Evolutionary conservation across 75 land plant species (phyloP), one percentile per base, ranked within the genome.

Genomic region (Adiantum capillusveneris): DNA sequence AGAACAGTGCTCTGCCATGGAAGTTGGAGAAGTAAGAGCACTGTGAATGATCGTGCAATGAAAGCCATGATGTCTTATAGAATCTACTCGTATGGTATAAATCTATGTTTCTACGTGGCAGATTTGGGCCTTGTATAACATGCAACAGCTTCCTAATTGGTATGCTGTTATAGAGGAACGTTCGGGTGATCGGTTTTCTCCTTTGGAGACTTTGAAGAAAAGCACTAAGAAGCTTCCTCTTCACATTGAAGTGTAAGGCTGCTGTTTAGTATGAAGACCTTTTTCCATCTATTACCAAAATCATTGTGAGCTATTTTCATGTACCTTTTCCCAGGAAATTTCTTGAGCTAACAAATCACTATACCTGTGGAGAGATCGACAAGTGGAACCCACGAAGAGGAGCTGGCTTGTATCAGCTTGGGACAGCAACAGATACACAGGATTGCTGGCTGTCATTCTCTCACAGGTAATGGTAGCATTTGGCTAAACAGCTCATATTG

Each of bases 71-170:
- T n/a, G n/a, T n/a, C n/a, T n/a, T n/a, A n/a, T n/a, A n/a, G n/a
- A n/a, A n/a, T n/a, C n/a, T n/a, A n/a, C n/a, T n/a, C n/a, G n/a
- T n/a, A n/a, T n/a, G n/a, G n/a, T n/a, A n/a, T n/a, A n/a, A n/a
- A 56, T 27, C 16, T 27, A 6, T 25, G 22, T 6, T 13, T 25
- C 16, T 11, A 24, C 24, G 1, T 17, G 49, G 45, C 29, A 70
- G 74, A 44, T 71, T 12, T 71, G 74, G 74, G 67, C 74, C 28
- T 22, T 71, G 44, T 71, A 71, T 34, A 71, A 71, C 39, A 30
- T 37, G 27, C 60, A 57, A 3, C 43, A 51, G 28, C 67, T 50
- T 34, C 74, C 74, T 12, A 70, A 57, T 52, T 71, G 74, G 74
- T 71, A 71, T 58, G 74, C 74, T 25, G 53, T 57, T 25, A 65